These are phyloP conservation scores for Vanderwaltozyma tropicalis DNA, from an alignment of 805 yeast genomes.

Conservation along the genomic window DNA sequence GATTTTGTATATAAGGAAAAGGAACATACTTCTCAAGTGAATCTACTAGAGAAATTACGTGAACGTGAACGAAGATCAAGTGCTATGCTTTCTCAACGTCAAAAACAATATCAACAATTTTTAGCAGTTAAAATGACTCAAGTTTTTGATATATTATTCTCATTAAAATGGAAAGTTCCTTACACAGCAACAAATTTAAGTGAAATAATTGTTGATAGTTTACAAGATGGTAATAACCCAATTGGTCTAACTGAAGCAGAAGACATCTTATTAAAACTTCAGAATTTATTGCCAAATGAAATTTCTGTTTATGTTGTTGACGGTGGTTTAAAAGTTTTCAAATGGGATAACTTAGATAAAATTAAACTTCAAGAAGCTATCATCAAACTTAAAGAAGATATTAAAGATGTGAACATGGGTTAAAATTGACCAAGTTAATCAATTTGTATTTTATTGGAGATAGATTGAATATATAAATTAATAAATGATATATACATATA, in stretches of 20 bases:
- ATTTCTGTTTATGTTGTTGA: conserved; percentile 15
- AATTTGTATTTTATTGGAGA: too few relatives aligned
- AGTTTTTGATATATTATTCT: conserved; percentile 19
- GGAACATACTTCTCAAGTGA: conserved; percentile 14
- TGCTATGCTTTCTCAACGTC: conserved; percentile 18
- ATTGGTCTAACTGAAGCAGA: conserved; percentile 21
- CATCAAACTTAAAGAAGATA: neutral
- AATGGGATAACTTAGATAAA: conserved; percentile 19
- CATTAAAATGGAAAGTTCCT: conserved; percentile 17
- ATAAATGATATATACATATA: too few relatives aligned
- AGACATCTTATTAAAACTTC: conserved; percentile 17
- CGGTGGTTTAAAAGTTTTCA: conserved; percentile 23
- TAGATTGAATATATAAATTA: too few relatives aligned
- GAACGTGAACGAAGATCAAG: conserved; percentile 22
- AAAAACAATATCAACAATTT: conserved; percentile 20
- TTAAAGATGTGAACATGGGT: neutral
- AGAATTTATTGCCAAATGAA: conserved; percentile 8
- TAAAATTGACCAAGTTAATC: conserved; percentile 3
- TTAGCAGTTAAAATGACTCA: conserved; percentile 22
- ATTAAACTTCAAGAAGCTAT: conserved; percentile 2
- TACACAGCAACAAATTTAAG: conserved; percentile 22
- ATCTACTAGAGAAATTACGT: conserved; percentile 20
- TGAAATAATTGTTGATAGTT: conserved; percentile 22
- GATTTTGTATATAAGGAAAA: conserved; percentile 10
- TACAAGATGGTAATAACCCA: conserved; percentile 27